phyloP scores from a whole-genome alignment of 805 yeast species.

The Cyberlindnera xylosilytica region DNA sequence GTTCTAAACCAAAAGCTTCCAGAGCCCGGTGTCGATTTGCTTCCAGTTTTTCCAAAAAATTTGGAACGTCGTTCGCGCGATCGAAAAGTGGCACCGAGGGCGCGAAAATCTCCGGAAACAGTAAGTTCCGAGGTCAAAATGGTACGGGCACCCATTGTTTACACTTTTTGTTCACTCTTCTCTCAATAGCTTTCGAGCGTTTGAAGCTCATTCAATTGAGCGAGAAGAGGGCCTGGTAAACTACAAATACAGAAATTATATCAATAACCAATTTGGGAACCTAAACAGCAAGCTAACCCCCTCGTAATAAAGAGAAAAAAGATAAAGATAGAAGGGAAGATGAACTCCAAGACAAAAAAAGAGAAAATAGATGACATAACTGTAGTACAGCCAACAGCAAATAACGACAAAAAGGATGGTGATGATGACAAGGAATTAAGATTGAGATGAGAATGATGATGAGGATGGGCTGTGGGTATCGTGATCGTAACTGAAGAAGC shows the following conservation, averaged over 20 bases:
- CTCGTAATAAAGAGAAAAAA: neutral
- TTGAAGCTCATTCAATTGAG: too few species aligned
- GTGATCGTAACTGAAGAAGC: conserved; percentile 3
- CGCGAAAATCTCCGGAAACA: neutral
- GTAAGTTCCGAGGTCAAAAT: too few species aligned
- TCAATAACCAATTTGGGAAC: neutral
- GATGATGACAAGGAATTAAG: neutral
- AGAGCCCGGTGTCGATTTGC: too few species aligned
- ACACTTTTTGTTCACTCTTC: too few species aligned
- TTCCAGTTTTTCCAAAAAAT: too few species aligned
- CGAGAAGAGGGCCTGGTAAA: too few species aligned
- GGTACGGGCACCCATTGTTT: too few species aligned
- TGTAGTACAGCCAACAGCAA: neutral
- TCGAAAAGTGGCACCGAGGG: neutral
- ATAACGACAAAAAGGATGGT: neutral
- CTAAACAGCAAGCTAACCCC: conserved; percentile 1
- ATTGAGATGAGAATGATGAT: neutral
- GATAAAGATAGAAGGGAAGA: neutral
- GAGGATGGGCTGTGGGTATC: conserved; percentile 9
- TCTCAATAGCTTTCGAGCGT: too few species aligned
- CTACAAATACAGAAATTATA: neutral
- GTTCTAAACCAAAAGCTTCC: too few species aligned
- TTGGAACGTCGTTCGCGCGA: too few species aligned
- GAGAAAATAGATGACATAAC: neutral
- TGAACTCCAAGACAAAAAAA: neutral